Evolutionary conservation across 2,329 filamentous ascomycete genomes (phyloP).

Genomic region (Daldinia eschscholtzii): DNA sequence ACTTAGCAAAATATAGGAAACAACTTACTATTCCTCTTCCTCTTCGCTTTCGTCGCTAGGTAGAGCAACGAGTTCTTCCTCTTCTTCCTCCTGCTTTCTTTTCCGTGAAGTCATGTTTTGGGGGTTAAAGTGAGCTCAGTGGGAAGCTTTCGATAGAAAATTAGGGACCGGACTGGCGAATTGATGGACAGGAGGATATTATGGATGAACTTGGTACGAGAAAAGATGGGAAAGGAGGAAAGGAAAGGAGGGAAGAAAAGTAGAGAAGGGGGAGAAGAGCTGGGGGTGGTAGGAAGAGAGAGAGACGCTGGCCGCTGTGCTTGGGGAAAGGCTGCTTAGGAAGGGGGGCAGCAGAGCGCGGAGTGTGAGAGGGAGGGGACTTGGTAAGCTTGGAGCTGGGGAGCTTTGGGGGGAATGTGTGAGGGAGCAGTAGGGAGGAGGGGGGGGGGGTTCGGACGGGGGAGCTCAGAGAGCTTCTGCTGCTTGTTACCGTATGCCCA

Average conservation of each 20-base stretch:
- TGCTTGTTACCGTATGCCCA: conserved; percentile 25
- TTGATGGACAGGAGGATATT: conserved; percentile 26
- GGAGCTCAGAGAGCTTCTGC: conserved; percentile 42
- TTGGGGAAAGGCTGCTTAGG: conserved; percentile 48
- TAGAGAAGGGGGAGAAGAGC: conserved; percentile 44
- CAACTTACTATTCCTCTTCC: conserved; percentile 55
- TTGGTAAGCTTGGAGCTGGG: conserved; percentile 43
- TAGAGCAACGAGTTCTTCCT: conserved; percentile 54
- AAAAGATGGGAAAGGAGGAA: conserved; percentile 41
- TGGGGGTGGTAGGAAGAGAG: conserved; percentile 42
- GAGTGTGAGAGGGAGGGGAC: conserved; percentile 43
- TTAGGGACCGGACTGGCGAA: conserved; percentile 16
- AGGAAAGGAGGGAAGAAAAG: conserved; percentile 40
- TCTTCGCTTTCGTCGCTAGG: conserved; percentile 54
- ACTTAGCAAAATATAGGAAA: conserved; percentile 11
- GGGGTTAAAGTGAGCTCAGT: conserved; percentile 26
- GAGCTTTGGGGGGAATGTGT: conserved; percentile 30
- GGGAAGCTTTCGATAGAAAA: conserved; percentile 16
- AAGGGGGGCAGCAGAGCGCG: conserved; percentile 39
- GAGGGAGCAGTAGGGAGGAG: neutral
- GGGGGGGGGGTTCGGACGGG: conserved; percentile 34
- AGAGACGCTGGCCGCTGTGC: conserved; percentile 48
- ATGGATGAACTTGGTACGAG: conserved; percentile 34
- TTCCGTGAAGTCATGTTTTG: conserved; percentile 52
- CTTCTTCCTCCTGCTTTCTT: conserved; percentile 52